Evolutionary conservation across 371 early-diverging fungal species (phyloP).

Genomic region (Rozella allomycis): DNA sequence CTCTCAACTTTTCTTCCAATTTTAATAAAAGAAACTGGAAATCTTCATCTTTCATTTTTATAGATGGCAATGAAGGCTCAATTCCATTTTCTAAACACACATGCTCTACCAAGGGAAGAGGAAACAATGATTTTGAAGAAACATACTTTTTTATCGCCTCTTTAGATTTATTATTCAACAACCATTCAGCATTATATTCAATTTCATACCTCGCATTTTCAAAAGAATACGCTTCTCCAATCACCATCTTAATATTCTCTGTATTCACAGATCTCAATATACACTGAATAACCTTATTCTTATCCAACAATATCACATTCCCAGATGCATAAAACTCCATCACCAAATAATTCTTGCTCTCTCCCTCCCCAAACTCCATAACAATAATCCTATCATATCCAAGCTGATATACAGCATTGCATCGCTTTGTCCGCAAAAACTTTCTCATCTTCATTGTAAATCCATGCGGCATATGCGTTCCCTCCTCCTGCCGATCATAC

Average conservation of each 20-base stretch:
- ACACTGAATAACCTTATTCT: conserved; percentile 55
- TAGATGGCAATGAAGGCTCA: conserved; percentile 7
- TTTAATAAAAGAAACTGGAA: too few relatives aligned
- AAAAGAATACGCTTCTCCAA: neutral
- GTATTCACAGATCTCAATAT: conserved; percentile 53
- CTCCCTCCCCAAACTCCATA: conserved; percentile 57
- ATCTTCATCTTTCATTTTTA: neutral
- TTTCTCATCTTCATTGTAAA: conserved; percentile 86
- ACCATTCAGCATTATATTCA: conserved; percentile 10
- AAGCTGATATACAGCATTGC: conserved; percentile 58
- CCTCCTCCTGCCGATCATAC: conserved; percentile 60
- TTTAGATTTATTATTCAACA: neutral
- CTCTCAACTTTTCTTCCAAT: too few relatives aligned
- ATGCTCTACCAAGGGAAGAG: conserved; percentile 2
- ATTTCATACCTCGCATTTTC: conserved; percentile 49
- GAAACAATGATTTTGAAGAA: neutral
- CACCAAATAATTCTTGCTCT: neutral
- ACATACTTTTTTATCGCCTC: neutral
- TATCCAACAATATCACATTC: conserved; percentile 84
- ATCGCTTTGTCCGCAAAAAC: conserved; percentile 55
- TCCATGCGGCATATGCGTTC: conserved; percentile 38
- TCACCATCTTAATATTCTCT: neutral
- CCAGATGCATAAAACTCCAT: conserved; percentile 28
- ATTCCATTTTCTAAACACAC: conserved; percentile 13
- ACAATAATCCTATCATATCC: conserved; percentile 83